Conservation (phyloP, 192 early-diverging fungal genomes). For the Dispira simplex region DNA sequence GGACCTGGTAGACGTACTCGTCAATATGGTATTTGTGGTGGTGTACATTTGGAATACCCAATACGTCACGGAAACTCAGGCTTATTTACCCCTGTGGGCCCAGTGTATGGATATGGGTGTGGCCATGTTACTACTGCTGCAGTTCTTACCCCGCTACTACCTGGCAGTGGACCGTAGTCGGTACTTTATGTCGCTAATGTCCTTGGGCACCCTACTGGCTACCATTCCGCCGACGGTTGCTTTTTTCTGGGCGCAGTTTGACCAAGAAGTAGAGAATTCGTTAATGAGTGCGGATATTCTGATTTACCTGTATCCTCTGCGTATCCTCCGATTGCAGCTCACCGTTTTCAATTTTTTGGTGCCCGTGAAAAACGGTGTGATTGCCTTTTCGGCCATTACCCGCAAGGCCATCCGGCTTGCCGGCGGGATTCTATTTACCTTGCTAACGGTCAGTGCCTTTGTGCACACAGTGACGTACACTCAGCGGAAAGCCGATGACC, state of each 20-base stretch:
- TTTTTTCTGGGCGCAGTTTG: slow-evolving; percentile 20
- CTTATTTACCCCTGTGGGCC: slow-evolving; percentile 29
- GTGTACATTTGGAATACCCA: slow-evolving; percentile 37
- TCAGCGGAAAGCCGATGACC: slow-evolving; percentile 31
- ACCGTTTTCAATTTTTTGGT: slow-evolving; percentile 35
- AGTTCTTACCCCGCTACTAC: slow-evolving; percentile 42
- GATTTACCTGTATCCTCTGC: slow-evolving; percentile 40
- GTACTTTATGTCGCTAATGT: slow-evolving; percentile 28
- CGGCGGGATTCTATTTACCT: slow-evolving; percentile 46
- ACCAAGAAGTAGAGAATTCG: slow-evolving; percentile 23
- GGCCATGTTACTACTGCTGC: slow-evolving; percentile 29
- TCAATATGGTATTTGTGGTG: slow-evolving; percentile 28
- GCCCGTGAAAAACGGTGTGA: slow-evolving; percentile 46
- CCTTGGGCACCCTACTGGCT: slow-evolving; percentile 37
- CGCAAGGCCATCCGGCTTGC: slow-evolving; percentile 43
- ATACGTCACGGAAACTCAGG: slow-evolving; percentile 19
- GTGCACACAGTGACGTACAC: slow-evolving; percentile 47
- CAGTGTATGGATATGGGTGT: slow-evolving; percentile 26
- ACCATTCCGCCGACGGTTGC: slow-evolving; percentile 35
- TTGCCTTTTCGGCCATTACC: slow-evolving; percentile 34
- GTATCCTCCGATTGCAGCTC: slow-evolving; percentile 52
- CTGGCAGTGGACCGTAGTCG: slow-evolving; percentile 35
- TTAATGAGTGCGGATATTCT: slow-evolving; percentile 41
- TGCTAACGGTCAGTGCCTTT: slow-evolving; percentile 53
- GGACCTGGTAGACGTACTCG: slow-evolving; percentile 38